Evolutionary conservation across 495 filamentous ascomycete genomes (phyloP).

Genomic region (Penicillium taxi): DNA sequence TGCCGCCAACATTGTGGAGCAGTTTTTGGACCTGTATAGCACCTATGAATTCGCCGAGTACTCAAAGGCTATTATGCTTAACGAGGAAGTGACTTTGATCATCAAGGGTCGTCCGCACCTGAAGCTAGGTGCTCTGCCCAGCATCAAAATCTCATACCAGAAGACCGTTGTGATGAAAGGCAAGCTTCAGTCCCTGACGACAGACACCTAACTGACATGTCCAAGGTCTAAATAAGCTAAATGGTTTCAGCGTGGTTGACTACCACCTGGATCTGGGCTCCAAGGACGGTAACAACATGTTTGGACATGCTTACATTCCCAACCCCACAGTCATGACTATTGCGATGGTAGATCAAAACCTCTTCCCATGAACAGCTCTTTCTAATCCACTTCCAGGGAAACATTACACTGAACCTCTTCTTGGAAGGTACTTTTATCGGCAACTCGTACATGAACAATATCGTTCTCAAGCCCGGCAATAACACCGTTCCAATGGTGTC

Average conservation of each 20-base stretch:
- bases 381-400: conserved; percentile 42
- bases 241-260: conserved; percentile 49
- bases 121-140: conserved; percentile 43
- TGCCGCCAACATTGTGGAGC: conserved; percentile 46
- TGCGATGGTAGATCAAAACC: conserved; percentile 41
- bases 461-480: conserved; percentile 52
- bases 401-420: conserved; percentile 54
- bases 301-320: conserved; percentile 56
- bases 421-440: conserved; percentile 47
- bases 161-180: conserved; percentile 51
- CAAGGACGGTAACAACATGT: conserved; percentile 52
- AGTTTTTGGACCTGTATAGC: conserved; percentile 43
- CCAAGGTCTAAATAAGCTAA: conserved; percentile 52
- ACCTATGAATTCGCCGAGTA: conserved; percentile 51
- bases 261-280: conserved; percentile 37
- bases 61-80: conserved; percentile 44
- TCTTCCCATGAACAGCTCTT: neutral
- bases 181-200: conserved; percentile 16
- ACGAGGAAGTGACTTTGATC: conserved; percentile 50
- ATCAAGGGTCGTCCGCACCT: conserved; percentile 50
- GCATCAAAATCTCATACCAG: conserved; percentile 45
- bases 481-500: conserved; percentile 51
- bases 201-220: neutral
- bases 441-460: conserved; percentile 46
- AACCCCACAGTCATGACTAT: conserved; percentile 62